Evolutionary conservation across 768 basidiomycete species (phyloP).

Genomic region (Trametes sanguinea): DNA sequence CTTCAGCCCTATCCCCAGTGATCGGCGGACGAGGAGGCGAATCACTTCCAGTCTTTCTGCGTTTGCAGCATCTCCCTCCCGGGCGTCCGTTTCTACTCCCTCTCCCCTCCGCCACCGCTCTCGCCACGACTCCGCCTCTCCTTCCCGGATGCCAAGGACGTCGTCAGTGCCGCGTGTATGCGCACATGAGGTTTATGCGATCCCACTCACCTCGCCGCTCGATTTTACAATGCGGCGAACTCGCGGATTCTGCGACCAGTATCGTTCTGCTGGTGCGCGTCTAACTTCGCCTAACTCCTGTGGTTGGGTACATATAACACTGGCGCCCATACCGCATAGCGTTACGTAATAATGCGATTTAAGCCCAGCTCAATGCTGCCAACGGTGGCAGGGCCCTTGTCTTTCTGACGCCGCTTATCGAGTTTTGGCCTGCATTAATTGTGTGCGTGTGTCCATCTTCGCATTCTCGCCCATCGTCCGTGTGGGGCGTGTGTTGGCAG

Average conservation of each 20-base stretch:
- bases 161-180: not conserved
- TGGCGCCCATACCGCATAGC: constrained; percentile 8
- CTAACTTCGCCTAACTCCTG: not conserved
- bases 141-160: not conserved
- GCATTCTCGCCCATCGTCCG: too few species aligned
- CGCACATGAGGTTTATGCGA: not conserved
- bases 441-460: too few species aligned
- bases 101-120: not conserved
- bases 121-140: not conserved
- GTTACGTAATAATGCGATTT: constrained; percentile 3
- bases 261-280: too few species aligned
- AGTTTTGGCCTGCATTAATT: too few species aligned
- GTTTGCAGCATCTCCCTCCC: constrained; percentile 1
- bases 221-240: too few species aligned
- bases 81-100: not conserved
- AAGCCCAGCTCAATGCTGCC: too few species aligned
- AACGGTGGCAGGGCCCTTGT: not conserved
- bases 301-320: not conserved
- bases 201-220: too few species aligned
- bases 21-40: constrained; percentile 7
- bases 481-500: too few species aligned
- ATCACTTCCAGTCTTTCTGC: not conserved
- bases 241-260: too few species aligned
- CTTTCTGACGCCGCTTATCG: not conserved
- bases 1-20: not conserved